phyloP scores from a whole-genome alignment of 2,329 filamentous ascomycete species.

The Arthrobotrys megalospora region DNA sequence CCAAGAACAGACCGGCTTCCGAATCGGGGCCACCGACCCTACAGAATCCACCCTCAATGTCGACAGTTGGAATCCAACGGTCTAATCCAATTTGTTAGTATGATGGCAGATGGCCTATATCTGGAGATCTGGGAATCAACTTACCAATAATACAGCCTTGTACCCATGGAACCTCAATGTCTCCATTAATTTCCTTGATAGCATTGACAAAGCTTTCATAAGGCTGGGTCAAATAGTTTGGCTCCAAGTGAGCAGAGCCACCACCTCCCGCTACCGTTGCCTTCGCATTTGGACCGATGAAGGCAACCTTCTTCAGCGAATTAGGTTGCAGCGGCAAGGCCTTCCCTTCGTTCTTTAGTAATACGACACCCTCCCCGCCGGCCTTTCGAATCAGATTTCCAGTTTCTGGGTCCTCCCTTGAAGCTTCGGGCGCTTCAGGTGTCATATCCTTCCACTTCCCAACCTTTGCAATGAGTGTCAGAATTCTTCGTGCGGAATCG shows the following conservation, averaged over 20 bases:
- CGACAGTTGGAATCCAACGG: constrained; percentile 49
- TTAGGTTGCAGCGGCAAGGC: constrained; percentile 62
- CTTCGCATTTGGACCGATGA: constrained; percentile 77
- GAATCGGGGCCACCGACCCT: constrained; percentile 37
- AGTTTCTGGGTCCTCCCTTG: constrained; percentile 52
- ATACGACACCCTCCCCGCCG: constrained; percentile 63
- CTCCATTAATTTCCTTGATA: constrained; percentile 38
- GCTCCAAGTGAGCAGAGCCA: constrained; percentile 53
- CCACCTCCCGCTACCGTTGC: constrained; percentile 56
- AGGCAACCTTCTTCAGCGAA: constrained; percentile 68
- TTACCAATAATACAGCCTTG: constrained; percentile 54
- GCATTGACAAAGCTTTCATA: constrained; percentile 54
- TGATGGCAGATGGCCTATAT: neutral
- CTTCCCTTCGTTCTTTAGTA: constrained; percentile 63
- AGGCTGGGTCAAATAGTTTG: constrained; percentile 54
- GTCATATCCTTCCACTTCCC: constrained; percentile 61
- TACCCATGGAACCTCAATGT: constrained; percentile 44
- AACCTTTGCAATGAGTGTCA: constrained; percentile 51
- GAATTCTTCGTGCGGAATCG: constrained; percentile 39
- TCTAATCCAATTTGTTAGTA: constrained; percentile 25
- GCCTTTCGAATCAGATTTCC: constrained; percentile 61
- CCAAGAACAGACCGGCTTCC: constrained; percentile 36
- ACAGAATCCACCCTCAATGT: constrained; percentile 44
- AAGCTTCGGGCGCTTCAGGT: constrained; percentile 47
- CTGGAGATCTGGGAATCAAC: neutral